A percentile compares a stretch with the other conserved stretches of the same genome.
Evolutionary conservation across 169 alveolate genomes (phyloP).

Genomic region (Toxoplasma gondii): DNA sequence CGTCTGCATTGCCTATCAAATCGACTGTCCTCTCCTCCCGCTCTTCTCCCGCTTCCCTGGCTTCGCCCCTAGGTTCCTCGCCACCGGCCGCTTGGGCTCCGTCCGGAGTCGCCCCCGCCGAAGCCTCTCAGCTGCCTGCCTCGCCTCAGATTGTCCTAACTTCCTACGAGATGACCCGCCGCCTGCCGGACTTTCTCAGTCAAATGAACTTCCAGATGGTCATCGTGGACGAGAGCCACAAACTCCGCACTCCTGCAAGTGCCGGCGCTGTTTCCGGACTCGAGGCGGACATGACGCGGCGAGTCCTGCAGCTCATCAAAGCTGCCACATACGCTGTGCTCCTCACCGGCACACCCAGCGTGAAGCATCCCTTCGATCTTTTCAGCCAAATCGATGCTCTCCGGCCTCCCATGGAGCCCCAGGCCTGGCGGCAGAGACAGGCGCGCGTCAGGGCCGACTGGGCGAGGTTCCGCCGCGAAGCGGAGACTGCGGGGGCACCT

Average conservation of each 20-base stretch:
- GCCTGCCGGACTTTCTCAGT: slow-evolving; percentile 55
- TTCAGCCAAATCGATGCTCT: slow-evolving; percentile 89
- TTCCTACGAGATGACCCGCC: slow-evolving; percentile 64
- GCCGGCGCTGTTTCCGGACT: neutral
- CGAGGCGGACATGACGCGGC: slow-evolving; percentile 4
- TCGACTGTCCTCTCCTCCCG: no score
- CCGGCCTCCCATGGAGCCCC: slow-evolving; percentile 44
- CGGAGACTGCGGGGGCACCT: neutral
- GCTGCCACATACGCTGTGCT: slow-evolving; percentile 88
- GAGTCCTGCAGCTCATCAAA: slow-evolving; percentile 78
- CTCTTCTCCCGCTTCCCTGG: no score
- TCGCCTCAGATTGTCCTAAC: slow-evolving; percentile 49
- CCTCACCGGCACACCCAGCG: slow-evolving; percentile 96
- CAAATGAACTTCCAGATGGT: slow-evolving; percentile 54
- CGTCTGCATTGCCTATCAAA: no score
- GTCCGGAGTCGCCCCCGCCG: neutral
- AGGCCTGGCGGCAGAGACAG: neutral
- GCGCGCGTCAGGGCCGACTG: neutral
- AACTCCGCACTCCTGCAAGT: slow-evolving; percentile 62
- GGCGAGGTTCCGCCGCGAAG: neutral
- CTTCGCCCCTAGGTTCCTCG: neutral
- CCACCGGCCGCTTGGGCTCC: neutral
- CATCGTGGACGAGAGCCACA: slow-evolving; percentile 68
- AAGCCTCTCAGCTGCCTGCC: neutral
- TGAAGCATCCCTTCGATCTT: slow-evolving; percentile 93